phyloP scores from a whole-genome alignment of 331 rosid species.

The Saraca asoca region DNA sequence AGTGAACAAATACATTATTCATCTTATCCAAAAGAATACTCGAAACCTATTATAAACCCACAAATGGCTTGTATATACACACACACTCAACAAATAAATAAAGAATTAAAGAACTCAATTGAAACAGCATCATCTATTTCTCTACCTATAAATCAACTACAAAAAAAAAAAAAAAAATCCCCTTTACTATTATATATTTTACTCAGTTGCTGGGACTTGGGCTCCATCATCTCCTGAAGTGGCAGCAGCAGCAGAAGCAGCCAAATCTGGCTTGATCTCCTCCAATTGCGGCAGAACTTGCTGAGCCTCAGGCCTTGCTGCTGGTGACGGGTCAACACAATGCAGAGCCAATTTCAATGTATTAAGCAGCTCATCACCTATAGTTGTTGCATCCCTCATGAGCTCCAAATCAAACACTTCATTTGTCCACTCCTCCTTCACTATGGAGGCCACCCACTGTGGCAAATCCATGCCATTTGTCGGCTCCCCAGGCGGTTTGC shows the following conservation, averaged over 20 bases:
- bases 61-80: conserved; percentile 34
- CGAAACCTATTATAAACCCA: conserved; percentile 20
- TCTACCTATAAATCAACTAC: not conserved
- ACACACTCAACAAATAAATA: conserved; percentile 42
- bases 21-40: conserved; percentile 34
- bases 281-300: conserved; percentile 80
- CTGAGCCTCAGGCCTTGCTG: conserved; percentile 77
- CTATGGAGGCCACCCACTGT: conserved; percentile 96
- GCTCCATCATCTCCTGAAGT: conserved; percentile 48
- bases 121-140: not conserved
- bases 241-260: conserved; percentile 47
- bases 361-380: conserved; percentile 80
- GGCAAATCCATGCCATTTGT: conserved; percentile 92
- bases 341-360: conserved; percentile 84
- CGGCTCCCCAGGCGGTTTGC: conserved; percentile 86
- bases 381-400: conserved; percentile 70
- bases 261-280: conserved; percentile 66
- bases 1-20: conserved; percentile 38
- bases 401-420: conserved; percentile 98
- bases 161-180: conserved; percentile 24
- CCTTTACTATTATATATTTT: not conserved
- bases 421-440: conserved; percentile 95
- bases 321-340: conserved; percentile 90
- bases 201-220: conserved; percentile 41
- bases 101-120: conserved; percentile 34